A percentile compares a stretch with the other conserved stretches of the same genome.
phyloP scores from a whole-genome alignment of 2,329 filamentous ascomycete genomes.

The Monilinia fructicola region DNA sequence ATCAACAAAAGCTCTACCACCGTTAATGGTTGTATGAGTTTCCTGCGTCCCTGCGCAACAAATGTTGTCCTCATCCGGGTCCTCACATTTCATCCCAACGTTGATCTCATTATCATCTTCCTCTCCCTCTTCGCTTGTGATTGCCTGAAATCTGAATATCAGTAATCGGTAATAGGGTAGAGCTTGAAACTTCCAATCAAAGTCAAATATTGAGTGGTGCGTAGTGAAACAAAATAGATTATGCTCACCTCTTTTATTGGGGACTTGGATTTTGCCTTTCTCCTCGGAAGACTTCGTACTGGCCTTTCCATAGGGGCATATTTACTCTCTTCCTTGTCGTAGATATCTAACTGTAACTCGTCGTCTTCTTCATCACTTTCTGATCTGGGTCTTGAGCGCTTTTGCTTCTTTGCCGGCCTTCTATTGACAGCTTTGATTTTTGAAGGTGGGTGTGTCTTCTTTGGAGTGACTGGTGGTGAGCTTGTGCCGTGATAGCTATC shows the following conservation, averaged over 20 bases:
- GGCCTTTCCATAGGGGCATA: background rate
- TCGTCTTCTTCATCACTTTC: constrained; percentile 14
- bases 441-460: constrained; percentile 14
- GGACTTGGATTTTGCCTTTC: constrained; percentile 7
- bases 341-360: background rate
- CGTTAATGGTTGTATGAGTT: background rate
- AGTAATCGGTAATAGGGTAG: background rate
- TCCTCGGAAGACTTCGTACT: constrained; percentile 15
- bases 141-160: background rate
- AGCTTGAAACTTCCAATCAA: background rate
- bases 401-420: constrained; percentile 15
- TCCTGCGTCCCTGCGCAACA: background rate
- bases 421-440: constrained; percentile 7
- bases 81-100: background rate
- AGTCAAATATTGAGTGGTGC: background rate
- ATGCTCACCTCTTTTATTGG: constrained; percentile 17
- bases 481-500: background rate
- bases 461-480: background rate
- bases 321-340: constrained; percentile 1
- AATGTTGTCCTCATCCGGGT: background rate
- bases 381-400: background rate
- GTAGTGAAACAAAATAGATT: background rate
- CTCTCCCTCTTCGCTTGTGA: background rate
- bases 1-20: background rate
- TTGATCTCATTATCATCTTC: background rate